phyloP scores from a whole-genome alignment of 495 filamentous ascomycete genomes.

The Clavariopsis aquatica region DNA sequence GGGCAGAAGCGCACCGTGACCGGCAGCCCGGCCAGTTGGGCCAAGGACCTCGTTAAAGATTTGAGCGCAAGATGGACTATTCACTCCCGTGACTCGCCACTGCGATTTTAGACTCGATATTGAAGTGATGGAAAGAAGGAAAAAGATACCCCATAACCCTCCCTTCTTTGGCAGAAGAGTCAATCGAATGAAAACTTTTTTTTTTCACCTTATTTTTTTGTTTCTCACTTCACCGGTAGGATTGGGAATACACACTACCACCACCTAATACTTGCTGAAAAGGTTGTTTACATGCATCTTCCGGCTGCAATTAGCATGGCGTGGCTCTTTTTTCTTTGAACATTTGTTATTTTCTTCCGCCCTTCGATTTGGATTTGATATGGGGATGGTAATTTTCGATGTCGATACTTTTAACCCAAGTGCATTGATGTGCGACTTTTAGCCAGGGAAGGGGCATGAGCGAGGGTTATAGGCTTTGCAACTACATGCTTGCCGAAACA shows the following conservation, averaged over 20 bases:
- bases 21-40: constrained; percentile 23
- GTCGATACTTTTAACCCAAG: constrained; percentile 13
- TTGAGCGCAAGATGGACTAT: constrained; percentile 14
- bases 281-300: background rate
- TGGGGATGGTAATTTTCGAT: constrained; percentile 5
- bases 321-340: constrained; percentile 2
- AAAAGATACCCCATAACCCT: constrained; percentile 8
- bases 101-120: constrained; percentile 14
- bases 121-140: background rate
- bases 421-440: constrained; percentile 17
- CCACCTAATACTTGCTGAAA: background rate
- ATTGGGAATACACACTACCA: background rate
- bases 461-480: background rate
- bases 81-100: constrained; percentile 14
- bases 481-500: background rate
- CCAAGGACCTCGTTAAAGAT: constrained; percentile 9
- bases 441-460: background rate
- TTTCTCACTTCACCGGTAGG: background rate
- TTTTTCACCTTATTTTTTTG: background rate
- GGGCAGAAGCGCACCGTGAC: constrained; percentile 27
- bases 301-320: background rate
- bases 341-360: background rate
- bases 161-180: background rate
- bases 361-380: background rate
- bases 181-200: background rate